These are phyloP conservation scores for Quercus variabilis DNA, from an alignment of 306 rosid species.

Conservation along the genomic window DNA sequence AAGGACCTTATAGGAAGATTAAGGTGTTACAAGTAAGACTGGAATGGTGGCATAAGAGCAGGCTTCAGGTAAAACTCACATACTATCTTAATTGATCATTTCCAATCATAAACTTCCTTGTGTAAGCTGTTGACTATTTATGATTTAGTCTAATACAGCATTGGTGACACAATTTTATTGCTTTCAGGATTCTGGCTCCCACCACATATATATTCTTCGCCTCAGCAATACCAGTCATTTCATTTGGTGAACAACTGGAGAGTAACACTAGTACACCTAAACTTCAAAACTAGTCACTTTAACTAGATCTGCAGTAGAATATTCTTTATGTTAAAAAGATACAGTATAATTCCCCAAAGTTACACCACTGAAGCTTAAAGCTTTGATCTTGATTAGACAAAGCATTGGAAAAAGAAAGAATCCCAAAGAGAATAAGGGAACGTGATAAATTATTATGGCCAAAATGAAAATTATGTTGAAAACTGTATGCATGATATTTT, in stretches of 20 bases:
- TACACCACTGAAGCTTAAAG: background rate
- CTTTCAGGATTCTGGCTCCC: constrained; percentile 81
- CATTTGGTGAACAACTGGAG: constrained; percentile 86
- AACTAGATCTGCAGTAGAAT: background rate
- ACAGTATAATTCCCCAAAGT: background rate
- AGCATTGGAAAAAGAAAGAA: background rate
- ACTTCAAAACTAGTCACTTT: background rate
- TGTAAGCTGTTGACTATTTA: background rate
- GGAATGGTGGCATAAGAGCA: constrained; percentile 73
- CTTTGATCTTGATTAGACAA: background rate
- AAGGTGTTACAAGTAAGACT: constrained; percentile 87
- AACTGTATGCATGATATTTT: background rate
- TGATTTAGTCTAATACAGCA: background rate
- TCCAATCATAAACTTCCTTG: background rate
- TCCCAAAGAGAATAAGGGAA: background rate
- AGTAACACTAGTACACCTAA: constrained; percentile 49
- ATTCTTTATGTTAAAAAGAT: constrained; percentile 17
- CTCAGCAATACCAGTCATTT: constrained; percentile 79
- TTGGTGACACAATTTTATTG: background rate
- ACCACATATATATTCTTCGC: constrained; percentile 86
- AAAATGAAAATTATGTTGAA: background rate
- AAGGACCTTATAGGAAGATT: constrained; percentile 78
- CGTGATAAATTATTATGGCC: background rate
- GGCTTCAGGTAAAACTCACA: constrained; percentile 57
- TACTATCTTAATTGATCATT: background rate